A percentile compares a stretch with the other conserved stretches of the same genome.
Conservation (phyloP, 1,139 yeast genomes). For the Blastobotrys indianensis region DNA sequence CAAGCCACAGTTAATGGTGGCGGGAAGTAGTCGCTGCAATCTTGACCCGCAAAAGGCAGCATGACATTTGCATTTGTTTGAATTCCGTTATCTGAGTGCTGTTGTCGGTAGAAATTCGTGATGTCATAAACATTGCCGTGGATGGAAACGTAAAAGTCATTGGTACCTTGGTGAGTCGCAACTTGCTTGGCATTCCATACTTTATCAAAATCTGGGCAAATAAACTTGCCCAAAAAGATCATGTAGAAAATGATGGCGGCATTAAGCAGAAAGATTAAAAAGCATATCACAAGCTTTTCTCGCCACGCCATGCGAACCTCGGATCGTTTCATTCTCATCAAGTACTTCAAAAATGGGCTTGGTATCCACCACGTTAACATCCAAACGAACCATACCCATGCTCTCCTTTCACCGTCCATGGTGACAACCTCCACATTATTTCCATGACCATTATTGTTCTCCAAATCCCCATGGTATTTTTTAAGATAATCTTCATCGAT, state of each 20-base stretch:
- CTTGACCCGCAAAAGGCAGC: slow-evolving; percentile 38
- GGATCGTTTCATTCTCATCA: slow-evolving; percentile 35
- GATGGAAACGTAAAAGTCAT: slow-evolving; percentile 36
- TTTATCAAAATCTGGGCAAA: slow-evolving; percentile 38
- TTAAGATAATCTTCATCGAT: slow-evolving; percentile 25
- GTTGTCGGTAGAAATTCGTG: slow-evolving; percentile 35
- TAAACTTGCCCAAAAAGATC: slow-evolving; percentile 36
- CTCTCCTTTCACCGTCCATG: slow-evolving; percentile 30
- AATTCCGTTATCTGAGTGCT: slow-evolving; percentile 37
- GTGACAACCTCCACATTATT: slow-evolving; percentile 25
- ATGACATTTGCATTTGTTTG: slow-evolving; percentile 30
- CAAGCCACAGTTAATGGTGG: slow-evolving; percentile 39
- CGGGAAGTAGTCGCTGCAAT: slow-evolving; percentile 36
- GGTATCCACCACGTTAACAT: slow-evolving; percentile 38
- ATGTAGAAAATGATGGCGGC: slow-evolving; percentile 37
- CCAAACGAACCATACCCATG: slow-evolving; percentile 38
- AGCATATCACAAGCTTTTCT: slow-evolving; percentile 36
- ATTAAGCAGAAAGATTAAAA: slow-evolving; percentile 33
- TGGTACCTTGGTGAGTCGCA: slow-evolving; percentile 32
- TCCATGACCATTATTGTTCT: slow-evolving; percentile 20
- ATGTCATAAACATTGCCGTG: slow-evolving; percentile 39
- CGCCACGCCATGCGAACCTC: slow-evolving; percentile 41
- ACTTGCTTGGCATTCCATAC: slow-evolving; percentile 38
- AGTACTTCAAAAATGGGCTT: slow-evolving; percentile 29
- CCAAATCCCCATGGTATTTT: slow-evolving; percentile 25